Evolutionary conservation across 2,329 filamentous ascomycete genomes (phyloP).

Genomic region (Esteya vermicola): DNA sequence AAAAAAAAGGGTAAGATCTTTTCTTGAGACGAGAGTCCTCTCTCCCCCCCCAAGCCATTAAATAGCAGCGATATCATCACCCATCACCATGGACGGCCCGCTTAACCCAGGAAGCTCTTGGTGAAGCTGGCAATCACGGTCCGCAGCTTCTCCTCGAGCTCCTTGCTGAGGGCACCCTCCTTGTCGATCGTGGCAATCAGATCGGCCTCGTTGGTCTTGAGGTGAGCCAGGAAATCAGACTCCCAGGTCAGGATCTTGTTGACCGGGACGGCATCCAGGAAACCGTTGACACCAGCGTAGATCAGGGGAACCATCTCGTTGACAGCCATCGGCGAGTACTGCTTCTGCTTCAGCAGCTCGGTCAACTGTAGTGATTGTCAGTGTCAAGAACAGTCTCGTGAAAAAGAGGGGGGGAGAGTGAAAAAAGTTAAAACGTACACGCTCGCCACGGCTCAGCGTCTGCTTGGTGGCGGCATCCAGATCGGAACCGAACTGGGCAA

Average conservation of each 20-base stretch:
- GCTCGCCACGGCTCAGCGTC: slow-evolving; percentile 95
- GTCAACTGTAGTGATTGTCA: slow-evolving; percentile 48
- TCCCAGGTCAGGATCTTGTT: slow-evolving; percentile 88
- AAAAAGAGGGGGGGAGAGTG: neutral
- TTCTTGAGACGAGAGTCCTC: too few relatives aligned
- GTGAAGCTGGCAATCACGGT: slow-evolving; percentile 68
- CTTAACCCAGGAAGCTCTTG: slow-evolving; percentile 64
- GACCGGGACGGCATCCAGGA: slow-evolving; percentile 80
- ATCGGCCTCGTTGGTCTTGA: slow-evolving; percentile 80
- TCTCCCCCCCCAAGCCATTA: too few relatives aligned
- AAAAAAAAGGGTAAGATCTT: too few relatives aligned
- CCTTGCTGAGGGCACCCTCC: slow-evolving; percentile 94
- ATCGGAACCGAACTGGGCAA: slow-evolving; percentile 99
- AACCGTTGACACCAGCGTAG: slow-evolving; percentile 97
- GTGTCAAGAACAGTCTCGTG: slow-evolving; percentile 1
- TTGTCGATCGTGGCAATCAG: slow-evolving; percentile 79
- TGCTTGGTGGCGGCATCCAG: slow-evolving; percentile 98
- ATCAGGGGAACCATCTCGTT: slow-evolving; percentile 99
- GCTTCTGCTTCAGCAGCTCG: slow-evolving; percentile 99
- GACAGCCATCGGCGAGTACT: slow-evolving; percentile 96
- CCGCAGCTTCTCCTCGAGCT: slow-evolving; percentile 70
- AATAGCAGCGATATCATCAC: too few relatives aligned
- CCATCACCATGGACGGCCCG: neutral
- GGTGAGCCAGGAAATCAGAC: slow-evolving; percentile 80
- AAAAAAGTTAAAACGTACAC: slow-evolving; percentile 42